Evolutionary conservation across 768 basidiomycete species (phyloP).

Genomic region (Sarcodon sp.): DNA sequence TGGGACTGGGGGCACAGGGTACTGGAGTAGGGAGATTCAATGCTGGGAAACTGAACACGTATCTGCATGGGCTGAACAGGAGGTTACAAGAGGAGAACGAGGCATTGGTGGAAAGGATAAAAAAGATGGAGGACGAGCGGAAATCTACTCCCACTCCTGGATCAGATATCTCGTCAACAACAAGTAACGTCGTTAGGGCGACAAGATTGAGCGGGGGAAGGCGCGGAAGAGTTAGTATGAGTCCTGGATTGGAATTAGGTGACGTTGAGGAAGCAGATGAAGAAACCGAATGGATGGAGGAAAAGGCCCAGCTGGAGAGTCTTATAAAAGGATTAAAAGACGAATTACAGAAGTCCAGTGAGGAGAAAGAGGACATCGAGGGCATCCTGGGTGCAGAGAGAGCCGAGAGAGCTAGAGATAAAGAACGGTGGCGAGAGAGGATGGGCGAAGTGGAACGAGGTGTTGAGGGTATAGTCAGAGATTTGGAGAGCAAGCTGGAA

Average conservation of each 20-base stretch:
- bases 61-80: constrained; percentile 76
- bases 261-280: constrained; percentile 51
- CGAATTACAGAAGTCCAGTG: constrained; percentile 22
- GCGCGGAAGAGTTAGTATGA: constrained; percentile 37
- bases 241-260: constrained; percentile 35
- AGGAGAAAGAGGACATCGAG: constrained; percentile 24
- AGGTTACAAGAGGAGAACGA: constrained; percentile 82
- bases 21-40: constrained; percentile 72
- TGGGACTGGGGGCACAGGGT: constrained; percentile 56
- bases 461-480: constrained; percentile 52
- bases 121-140: constrained; percentile 34
- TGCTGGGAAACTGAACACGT: constrained; percentile 73
- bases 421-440: constrained; percentile 55
- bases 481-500: constrained; percentile 43
- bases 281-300: constrained; percentile 50
- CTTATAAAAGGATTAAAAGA: constrained; percentile 18
- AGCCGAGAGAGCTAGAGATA: constrained; percentile 47
- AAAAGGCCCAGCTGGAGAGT: constrained; percentile 42
- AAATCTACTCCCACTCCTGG: not conserved
- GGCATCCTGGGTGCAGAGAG: constrained; percentile 39
- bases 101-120: constrained; percentile 39
- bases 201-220: constrained; percentile 9
- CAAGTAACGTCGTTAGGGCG: constrained; percentile 6
- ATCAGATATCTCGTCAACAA: constrained; percentile 9
- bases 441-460: constrained; percentile 63